phyloP scores from a whole-genome alignment of 805 yeast genomes.

The Yamadazyma scolyti region DNA sequence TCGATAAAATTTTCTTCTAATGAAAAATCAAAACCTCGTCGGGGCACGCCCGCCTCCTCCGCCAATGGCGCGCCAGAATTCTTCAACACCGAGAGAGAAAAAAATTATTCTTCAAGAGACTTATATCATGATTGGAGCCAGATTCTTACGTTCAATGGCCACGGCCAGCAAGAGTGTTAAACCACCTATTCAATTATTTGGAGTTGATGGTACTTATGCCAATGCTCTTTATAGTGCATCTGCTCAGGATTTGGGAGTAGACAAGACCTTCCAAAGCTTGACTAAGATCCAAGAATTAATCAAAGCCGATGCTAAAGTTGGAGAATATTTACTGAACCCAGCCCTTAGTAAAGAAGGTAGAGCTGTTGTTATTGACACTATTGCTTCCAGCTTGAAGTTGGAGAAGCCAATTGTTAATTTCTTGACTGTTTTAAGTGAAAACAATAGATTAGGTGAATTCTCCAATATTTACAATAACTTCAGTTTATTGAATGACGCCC shows the following conservation, averaged over 20 bases:
- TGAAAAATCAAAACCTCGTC: no score
- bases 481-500: constrained; percentile 76
- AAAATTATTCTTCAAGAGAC: no score
- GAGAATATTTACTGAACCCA: constrained; percentile 70
- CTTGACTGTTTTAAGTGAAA: constrained; percentile 82
- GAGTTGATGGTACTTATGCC: constrained; percentile 96
- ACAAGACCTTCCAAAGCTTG: constrained; percentile 65
- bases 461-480: constrained; percentile 66
- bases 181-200: constrained; percentile 92
- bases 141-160: constrained; percentile 62
- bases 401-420: constrained; percentile 77
- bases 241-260: constrained; percentile 73
- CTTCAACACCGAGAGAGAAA: no score
- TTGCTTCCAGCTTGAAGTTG: constrained; percentile 46
- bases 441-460: constrained; percentile 84
- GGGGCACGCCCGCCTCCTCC: no score
- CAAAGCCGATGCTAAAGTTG: constrained; percentile 59
- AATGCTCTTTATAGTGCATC: constrained; percentile 92
- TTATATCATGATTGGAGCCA: constrained; percentile 8
- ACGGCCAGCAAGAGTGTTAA: constrained; percentile 62
- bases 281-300: constrained; percentile 52
- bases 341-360: constrained; percentile 76
- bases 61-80: constrained; percentile 2
- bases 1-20: no score
- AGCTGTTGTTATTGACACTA: constrained; percentile 59